Conservation (phyloP, 345 rosid species). For the Populus nigra region DNA sequence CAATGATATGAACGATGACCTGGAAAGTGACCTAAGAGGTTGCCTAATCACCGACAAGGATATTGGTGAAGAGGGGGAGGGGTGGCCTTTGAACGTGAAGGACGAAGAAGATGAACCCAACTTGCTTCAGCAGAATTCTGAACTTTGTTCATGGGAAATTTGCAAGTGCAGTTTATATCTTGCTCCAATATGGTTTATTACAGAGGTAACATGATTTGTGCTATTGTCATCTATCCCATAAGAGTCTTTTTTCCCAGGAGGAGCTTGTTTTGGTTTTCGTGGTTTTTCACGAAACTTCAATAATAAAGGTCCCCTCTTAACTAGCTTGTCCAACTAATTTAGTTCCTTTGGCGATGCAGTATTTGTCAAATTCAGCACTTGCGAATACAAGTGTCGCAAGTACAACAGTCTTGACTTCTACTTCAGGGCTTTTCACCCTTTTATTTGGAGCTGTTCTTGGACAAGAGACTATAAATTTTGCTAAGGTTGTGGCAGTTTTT, state of each 20-base stretch:
- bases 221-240: background rate
- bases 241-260: background rate
- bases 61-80: conserved; percentile 49
- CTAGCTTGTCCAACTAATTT: conserved; percentile 1
- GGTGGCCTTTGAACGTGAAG: conserved; percentile 33
- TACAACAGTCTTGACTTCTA: conserved; percentile 62
- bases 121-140: conserved; percentile 15
- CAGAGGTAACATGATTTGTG: conserved; percentile 42
- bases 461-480: conserved; percentile 45
- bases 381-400: conserved; percentile 71
- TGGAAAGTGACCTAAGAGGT: conserved; percentile 25
- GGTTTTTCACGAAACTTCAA: background rate
- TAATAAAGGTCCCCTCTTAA: background rate
- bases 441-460: conserved; percentile 60
- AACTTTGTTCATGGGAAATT: conserved; percentile 38
- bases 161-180: conserved; percentile 51
- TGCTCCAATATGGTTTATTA: conserved; percentile 62
- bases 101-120: conserved; percentile 30
- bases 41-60: conserved; percentile 25
- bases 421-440: conserved; percentile 67
- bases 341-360: conserved; percentile 37
- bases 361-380: conserved; percentile 53
- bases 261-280: background rate
- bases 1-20: conserved; percentile 24
- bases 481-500: conserved; percentile 58